A percentile compares a stretch with the other conserved stretches of the same genome.
Conservation (phyloP, 2,329 filamentous ascomycete genomes). For the Pseudogymnoascus sp. region DNA sequence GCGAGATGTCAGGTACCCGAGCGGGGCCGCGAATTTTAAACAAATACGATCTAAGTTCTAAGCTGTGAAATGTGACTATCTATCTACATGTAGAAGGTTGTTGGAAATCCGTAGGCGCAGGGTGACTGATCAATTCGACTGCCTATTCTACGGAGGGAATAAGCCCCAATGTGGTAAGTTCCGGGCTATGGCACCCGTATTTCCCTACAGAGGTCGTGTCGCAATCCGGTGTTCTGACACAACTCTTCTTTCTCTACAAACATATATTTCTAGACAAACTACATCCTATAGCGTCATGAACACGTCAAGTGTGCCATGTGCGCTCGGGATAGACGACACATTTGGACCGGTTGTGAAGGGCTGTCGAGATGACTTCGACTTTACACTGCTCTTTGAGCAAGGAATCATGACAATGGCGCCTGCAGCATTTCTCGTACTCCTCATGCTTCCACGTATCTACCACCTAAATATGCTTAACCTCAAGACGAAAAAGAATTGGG, state of each 20-base stretch:
- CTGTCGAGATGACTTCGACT: slow-evolving; percentile 27
- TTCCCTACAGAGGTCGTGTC: background rate
- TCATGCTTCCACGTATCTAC: background rate
- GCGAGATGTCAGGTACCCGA: background rate
- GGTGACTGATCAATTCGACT: background rate
- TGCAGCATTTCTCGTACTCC: slow-evolving; percentile 1
- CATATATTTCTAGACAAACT: background rate
- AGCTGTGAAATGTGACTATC: background rate
- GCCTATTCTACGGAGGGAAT: no score
- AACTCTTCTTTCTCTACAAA: background rate
- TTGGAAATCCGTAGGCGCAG: background rate
- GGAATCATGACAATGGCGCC: slow-evolving; percentile 15
- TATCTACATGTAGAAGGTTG: background rate
- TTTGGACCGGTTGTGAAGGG: slow-evolving; percentile 25
- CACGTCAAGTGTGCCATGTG: slow-evolving; percentile 3
- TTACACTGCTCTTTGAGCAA: slow-evolving; percentile 29
- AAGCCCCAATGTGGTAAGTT: background rate
- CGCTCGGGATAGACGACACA: slow-evolving; percentile 16
- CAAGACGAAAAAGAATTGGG: background rate
- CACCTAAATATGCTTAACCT: background rate
- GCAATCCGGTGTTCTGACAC: background rate
- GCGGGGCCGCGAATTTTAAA: background rate
- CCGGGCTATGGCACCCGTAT: background rate
- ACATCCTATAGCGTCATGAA: background rate
- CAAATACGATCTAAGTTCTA: background rate